Base-by-base conservation (phyloP, 768 basidiomycete species). In the Tricholoma bakamatsutake region DNA sequence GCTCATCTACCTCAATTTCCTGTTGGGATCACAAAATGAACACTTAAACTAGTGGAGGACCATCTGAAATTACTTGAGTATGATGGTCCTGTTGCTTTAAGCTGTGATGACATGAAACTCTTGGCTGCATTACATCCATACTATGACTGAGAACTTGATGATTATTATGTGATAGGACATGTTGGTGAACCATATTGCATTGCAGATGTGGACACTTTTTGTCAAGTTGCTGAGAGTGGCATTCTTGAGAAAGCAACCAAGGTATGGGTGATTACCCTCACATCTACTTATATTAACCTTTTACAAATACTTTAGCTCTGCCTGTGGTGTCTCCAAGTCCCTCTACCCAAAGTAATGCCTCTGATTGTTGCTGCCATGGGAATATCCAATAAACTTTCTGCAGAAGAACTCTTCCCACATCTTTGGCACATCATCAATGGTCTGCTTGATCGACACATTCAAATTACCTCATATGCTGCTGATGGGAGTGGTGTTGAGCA, bases 331-430 rank as follows among this genome's bases (percentile, higher is more conserved):
- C 37, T 74, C 5, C 61, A 61, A 27, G 60, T 74, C 1, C 71
- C 72, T 9, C 52, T 70, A 1, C 69, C 73, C 0, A 63, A 66
- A 4, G 61, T 74, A 0, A 56, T 70, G 0, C 66, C 75, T 0
- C 61, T 75, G 9, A 63, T 74, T 18, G 43, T 74, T 10, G 69
- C 72, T 0, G 68, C 66, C 0, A 53, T 65, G 1, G 57, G 69
- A 0, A 70, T 74, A 35, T 27, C 62, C 0, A 54, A 66, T 3
- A 54, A 50, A 1, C 52, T 67, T 15, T 47, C 56, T 5, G 66
- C 68, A 0, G 42, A 54, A 0, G 30, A 61, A 0, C 63, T 73
- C 1, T 50, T 65, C 13, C 47, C 2, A 3, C 52, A 62, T 9
- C 56, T 58, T 9, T 1, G 39, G 21, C n/a, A 50, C 11, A 58